phyloP scores from a whole-genome alignment of 1,284 basidiomycete species.

The Neonothopanus nambi region DNA sequence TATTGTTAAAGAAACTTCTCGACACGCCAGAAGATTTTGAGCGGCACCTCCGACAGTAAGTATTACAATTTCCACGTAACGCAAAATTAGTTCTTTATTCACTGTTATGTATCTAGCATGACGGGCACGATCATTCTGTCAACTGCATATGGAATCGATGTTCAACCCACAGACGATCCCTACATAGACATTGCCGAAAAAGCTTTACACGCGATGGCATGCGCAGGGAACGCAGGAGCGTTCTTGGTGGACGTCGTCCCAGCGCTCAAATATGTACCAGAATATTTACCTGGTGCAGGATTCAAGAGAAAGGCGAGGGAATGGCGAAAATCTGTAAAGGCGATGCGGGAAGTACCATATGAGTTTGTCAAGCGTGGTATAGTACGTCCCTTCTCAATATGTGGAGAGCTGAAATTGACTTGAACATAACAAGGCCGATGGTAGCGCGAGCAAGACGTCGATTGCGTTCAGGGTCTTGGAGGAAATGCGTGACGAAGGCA shows the following conservation, averaged over 20 bases:
- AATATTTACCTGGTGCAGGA: conserved; percentile 29
- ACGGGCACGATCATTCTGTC: conserved; percentile 39
- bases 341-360: conserved; percentile 20
- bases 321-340: conserved; percentile 14
- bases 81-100: too few species aligned
- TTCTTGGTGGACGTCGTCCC: conserved; percentile 28
- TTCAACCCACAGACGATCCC: conserved; percentile 29
- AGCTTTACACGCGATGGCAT: conserved; percentile 33
- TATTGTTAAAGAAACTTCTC: conserved; percentile 37
- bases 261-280: conserved; percentile 26
- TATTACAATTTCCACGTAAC: neutral
- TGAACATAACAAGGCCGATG: neutral
- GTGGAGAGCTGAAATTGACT: neutral
- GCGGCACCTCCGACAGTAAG: conserved; percentile 45
- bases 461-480: neutral
- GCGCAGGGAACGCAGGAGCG: conserved; percentile 33
- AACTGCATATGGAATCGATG: conserved; percentile 35
- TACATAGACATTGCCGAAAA: conserved; percentile 37
- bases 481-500: neutral
- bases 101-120: conserved; percentile 30
- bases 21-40: conserved; percentile 37
- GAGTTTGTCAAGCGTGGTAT: conserved; percentile 24
- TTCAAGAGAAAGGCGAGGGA: conserved; percentile 23
- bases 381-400: conserved; percentile 11
- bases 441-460: neutral